Conservation (phyloP, 345 rosid genomes). For the Alliaria petiolata region DNA sequence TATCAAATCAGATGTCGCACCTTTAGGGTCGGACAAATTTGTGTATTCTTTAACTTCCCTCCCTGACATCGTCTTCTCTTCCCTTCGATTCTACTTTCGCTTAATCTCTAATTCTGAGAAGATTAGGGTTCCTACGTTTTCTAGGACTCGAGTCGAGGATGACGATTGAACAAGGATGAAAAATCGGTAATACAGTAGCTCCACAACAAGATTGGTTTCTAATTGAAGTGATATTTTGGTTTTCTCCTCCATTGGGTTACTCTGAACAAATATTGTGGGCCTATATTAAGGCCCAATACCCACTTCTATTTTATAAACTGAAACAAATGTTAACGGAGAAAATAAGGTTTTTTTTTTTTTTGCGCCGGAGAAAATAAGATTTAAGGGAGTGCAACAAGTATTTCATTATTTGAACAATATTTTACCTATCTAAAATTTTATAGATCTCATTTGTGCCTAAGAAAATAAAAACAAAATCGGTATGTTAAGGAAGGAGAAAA, state of each 20-base stretch:
- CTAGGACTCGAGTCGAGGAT: neutral
- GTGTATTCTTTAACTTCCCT: conserved; percentile 97
- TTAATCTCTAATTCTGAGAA: neutral
- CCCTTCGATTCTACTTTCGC: neutral
- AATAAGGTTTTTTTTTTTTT: too few relatives aligned
- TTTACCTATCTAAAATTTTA: neutral
- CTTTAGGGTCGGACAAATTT: conserved; percentile 93
- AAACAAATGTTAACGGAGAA: too few relatives aligned
- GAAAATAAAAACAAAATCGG: too few relatives aligned
- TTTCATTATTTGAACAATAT: neutral
- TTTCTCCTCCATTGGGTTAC: too few relatives aligned
- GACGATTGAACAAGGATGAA: conserved; percentile 14
- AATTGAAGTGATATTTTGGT: too few relatives aligned
- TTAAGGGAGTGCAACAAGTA: too few relatives aligned
- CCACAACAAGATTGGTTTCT: neutral
- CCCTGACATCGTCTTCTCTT: conserved; percentile 61
- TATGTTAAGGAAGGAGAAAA: too few relatives aligned
- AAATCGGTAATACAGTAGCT: neutral
- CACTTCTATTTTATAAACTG: too few relatives aligned
- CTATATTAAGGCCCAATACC: neutral
- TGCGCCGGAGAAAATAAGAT: too few relatives aligned
- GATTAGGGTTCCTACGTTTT: conserved; percentile 18
- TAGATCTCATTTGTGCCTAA: too few relatives aligned
- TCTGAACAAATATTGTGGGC: neutral
- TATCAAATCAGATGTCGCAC: conserved; percentile 27